Base-by-base conservation (phyloP, 805 yeast species). In the Candida vaughaniae region DNA sequence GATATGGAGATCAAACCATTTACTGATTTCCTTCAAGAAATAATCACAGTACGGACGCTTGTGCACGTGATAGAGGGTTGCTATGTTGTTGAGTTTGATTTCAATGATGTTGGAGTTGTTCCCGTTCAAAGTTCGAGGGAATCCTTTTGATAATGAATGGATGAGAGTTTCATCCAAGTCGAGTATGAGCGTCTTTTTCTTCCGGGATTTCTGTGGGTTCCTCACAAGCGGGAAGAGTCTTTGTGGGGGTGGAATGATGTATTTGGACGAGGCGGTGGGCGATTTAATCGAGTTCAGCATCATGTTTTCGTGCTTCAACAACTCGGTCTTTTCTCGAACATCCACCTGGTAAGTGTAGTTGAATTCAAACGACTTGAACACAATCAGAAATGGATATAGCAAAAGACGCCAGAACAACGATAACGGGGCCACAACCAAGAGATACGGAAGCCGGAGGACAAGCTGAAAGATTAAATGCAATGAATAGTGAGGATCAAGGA, bases 101-200 rank as follows among this genome's bases (percentile, higher is more conserved):
- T 91, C 99, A 36, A 91, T 84, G 74, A 89, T 81, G 43, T 82
- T 65, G n/a, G 66, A 56, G 8, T 33, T 29, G 7, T 60, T 50
- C 14, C 59, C 50, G 17, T 54, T 60, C 26, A 64, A 54, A 6
- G 71, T 58, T 32, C 77, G 62, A 5, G 77, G 77, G 29, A 76
- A 71, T 18, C 75, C 78, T 39, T 95, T 71, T 4, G 95, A 80
- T 39, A 89, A 71, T 1, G 98, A 89, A 57, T 93, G 99, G 39
- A 93, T 89, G 38, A 93, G 66, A 0, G 99, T 93, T 54, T 93
- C 99, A 60, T 91, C 99, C 20, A 93, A 73, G 56, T 93, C 99
- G 16, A 93, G 67, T 1, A 93, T 85, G 20, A 93, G 69, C 0
- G 88, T 82, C 53, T 88, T 89, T 31, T 55, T 49, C 10, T 61